A percentile compares a stretch with the other conserved stretches of the same genome.
phyloP scores from a whole-genome alignment of 805 yeast genomes.

The Isabelozyma rhagii region DNA sequence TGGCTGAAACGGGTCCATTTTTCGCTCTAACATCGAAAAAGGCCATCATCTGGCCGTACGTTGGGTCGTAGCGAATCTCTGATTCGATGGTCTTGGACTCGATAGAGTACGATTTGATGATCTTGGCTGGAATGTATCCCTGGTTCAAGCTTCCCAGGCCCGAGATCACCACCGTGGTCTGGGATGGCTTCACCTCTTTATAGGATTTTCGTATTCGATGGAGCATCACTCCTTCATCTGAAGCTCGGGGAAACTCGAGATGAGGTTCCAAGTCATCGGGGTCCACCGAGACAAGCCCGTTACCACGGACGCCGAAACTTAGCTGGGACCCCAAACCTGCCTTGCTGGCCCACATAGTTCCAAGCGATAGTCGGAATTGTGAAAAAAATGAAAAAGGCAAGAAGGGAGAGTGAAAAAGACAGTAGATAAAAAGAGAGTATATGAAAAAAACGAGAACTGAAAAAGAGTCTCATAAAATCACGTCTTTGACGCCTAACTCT shows the following conservation, averaged over 20 bases:
- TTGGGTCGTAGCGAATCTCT: conserved; percentile 31
- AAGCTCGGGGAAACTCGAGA: conserved; percentile 21
- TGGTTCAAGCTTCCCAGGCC: not conserved
- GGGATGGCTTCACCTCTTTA: conserved; percentile 6
- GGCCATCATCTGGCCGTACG: conserved; percentile 22
- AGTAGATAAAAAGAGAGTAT: too few species aligned
- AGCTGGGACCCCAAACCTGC: conserved; percentile 35
- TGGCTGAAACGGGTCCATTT: conserved; percentile 2
- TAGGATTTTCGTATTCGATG: conserved; percentile 7
- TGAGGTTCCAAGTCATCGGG: conserved; percentile 6
- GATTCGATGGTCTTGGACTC: conserved; percentile 25
- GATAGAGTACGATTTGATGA: conserved; percentile 15
- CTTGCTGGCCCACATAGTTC: conserved; percentile 38
- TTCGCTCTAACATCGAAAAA: conserved; percentile 12
- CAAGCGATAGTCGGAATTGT: too few species aligned
- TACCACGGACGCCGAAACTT: conserved; percentile 44
- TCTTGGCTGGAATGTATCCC: conserved; percentile 16
- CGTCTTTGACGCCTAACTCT: too few species aligned
- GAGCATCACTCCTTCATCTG: conserved; percentile 14
- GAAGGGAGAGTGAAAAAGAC: too few species aligned
- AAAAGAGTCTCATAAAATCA: too few species aligned
- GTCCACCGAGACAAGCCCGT: conserved; percentile 10
- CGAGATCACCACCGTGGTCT: conserved; percentile 1
- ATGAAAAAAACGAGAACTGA: too few species aligned
- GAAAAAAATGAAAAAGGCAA: too few species aligned